Percentiles rank a stretch among this genome's conserved stretches.
Conservation (phyloP, 2,329 filamentous ascomycete species). For the Byssoonygena ceratinophila region DNA sequence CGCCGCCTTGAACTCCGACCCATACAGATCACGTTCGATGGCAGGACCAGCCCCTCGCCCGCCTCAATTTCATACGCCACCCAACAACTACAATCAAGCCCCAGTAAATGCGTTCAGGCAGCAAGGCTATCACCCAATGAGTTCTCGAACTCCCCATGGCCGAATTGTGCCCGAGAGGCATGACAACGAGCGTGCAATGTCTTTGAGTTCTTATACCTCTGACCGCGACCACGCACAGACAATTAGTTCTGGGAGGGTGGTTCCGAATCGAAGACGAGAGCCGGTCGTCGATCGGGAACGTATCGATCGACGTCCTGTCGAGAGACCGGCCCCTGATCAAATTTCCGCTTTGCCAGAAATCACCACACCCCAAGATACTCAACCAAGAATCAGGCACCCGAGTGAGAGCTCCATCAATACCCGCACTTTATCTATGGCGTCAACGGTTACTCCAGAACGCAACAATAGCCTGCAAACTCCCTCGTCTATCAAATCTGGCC, state of each 20-base stretch:
- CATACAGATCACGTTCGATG: slow-evolving; percentile 87
- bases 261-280: slow-evolving; percentile 63
- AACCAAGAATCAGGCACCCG: slow-evolving; percentile 29
- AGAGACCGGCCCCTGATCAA: slow-evolving; percentile 39
- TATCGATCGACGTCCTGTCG: slow-evolving; percentile 33
- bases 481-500: slow-evolving; percentile 40
- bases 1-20: slow-evolving; percentile 70
- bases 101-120: slow-evolving; percentile 69
- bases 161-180: slow-evolving; percentile 82
- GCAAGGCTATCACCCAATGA: slow-evolving; percentile 54
- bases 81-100: slow-evolving; percentile 51
- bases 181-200: slow-evolving; percentile 92
- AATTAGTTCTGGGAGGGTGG: slow-evolving; percentile 74
- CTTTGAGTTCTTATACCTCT: slow-evolving; percentile 71
- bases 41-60: slow-evolving; percentile 54
- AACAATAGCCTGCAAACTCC: slow-evolving; percentile 48
- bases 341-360: slow-evolving; percentile 7
- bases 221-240: slow-evolving; percentile 74
- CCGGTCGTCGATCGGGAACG: slow-evolving; percentile 30
- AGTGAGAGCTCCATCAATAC: slow-evolving; percentile 37
- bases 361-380: slow-evolving; percentile 17
- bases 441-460: slow-evolving; percentile 48
- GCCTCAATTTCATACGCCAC: slow-evolving; percentile 56
- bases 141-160: slow-evolving; percentile 80
- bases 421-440: slow-evolving; percentile 87